Percentiles rank a stretch among this genome's conserved stretches.
These are phyloP conservation scores for Rhinocladiella mackenziei DNA, from an alignment of 2,329 filamentous ascomycete genomes.

Conservation along the genomic window DNA sequence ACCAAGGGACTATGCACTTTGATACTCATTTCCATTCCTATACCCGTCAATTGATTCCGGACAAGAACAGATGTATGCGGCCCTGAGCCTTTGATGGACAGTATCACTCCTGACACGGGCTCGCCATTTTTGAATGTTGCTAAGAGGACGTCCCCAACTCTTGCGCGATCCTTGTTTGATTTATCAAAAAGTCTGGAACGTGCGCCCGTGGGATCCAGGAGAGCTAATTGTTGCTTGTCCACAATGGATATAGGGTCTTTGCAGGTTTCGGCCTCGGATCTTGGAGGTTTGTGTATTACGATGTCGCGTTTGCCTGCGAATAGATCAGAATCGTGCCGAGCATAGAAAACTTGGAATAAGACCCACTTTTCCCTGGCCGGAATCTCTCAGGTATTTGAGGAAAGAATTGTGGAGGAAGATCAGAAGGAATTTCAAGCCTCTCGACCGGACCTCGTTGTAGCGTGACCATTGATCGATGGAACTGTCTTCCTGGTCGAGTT, in stretches of 20 bases:
- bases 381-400: constrained; percentile 41
- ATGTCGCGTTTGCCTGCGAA: constrained; percentile 46
- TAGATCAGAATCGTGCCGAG: background rate
- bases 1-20: constrained; percentile 92
- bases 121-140: constrained; percentile 81
- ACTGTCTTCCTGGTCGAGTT: constrained; percentile 49
- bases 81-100: constrained; percentile 82
- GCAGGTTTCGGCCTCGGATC: constrained; percentile 36
- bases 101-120: constrained; percentile 81
- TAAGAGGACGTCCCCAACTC: constrained; percentile 85
- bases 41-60: constrained; percentile 76
- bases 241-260: constrained; percentile 65
- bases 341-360: background rate
- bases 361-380: constrained; percentile 38
- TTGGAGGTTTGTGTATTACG: constrained; percentile 50
- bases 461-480: constrained; percentile 50
- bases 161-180: constrained; percentile 71
- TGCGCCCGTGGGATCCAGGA: constrained; percentile 79
- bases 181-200: constrained; percentile 74
- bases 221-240: constrained; percentile 63
- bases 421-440: constrained; percentile 39
- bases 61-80: constrained; percentile 85
- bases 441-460: constrained; percentile 44
- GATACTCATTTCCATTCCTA: constrained; percentile 95
- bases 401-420: constrained; percentile 41